A percentile compares a stretch with the other conserved stretches of the same genome.
Conservation (phyloP, 2,329 filamentous ascomycete species). For the Ascochyta rabiei region DNA sequence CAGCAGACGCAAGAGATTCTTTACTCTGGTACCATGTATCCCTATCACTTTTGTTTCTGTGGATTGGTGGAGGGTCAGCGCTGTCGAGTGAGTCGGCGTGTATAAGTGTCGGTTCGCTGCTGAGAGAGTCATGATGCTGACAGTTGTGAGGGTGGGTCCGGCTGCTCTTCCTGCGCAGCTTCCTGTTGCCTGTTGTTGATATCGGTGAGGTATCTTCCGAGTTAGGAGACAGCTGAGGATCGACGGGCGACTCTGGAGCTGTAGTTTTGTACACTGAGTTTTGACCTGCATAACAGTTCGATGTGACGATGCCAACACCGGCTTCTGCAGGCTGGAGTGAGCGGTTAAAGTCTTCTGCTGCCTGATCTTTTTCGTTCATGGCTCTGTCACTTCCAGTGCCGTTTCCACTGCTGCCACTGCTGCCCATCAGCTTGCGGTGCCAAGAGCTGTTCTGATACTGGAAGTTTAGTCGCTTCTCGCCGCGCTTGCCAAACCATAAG, state of each 20-base stretch:
- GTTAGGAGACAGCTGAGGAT: conserved; percentile 9
- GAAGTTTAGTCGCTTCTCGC: conserved; percentile 57
- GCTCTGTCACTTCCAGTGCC: conserved; percentile 21
- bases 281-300: conserved; percentile 5
- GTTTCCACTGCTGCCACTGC: conserved; percentile 19
- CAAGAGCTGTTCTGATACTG: conserved; percentile 49
- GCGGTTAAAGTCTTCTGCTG: conserved; percentile 4
- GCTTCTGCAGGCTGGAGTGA: conserved; percentile 6
- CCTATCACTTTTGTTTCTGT: conserved; percentile 1
- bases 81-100: conserved; percentile 7
- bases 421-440: conserved; percentile 30
- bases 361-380: conserved; percentile 13
- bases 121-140: conserved; percentile 6
- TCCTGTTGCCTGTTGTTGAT: conserved; percentile 8
- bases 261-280: neutral
- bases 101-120: conserved; percentile 15
- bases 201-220: conserved; percentile 4
- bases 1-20: conserved; percentile 4
- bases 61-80: conserved; percentile 3
- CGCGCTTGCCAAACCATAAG: conserved; percentile 61
- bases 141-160: neutral
- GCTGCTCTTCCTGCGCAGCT: conserved; percentile 14
- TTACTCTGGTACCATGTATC: conserved; percentile 13
- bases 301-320: neutral
- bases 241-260: conserved; percentile 18